A percentile compares a stretch with the other conserved stretches of the same genome.
Conservation (phyloP, 495 filamentous ascomycete species). For the Platismatia glauca region DNA sequence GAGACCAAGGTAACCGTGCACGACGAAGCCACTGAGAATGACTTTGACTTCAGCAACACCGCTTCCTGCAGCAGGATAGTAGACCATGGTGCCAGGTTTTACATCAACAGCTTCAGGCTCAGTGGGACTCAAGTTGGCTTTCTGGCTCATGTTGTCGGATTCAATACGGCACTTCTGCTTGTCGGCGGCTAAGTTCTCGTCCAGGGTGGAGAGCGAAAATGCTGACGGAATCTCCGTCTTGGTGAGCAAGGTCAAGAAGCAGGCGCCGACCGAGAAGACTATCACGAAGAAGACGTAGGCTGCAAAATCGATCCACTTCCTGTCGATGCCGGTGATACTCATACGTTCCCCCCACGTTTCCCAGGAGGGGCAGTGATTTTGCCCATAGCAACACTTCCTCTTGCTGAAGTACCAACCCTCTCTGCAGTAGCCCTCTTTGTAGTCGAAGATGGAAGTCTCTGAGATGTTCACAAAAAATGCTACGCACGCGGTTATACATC, state of each 20-base stretch:
- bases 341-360: conserved; percentile 65
- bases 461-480: conserved; percentile 86
- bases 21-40: conserved; percentile 91
- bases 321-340: conserved; percentile 41
- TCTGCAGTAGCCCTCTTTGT: conserved; percentile 82
- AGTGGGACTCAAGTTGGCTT: conserved; percentile 31
- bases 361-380: conserved; percentile 59
- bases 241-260: conserved; percentile 71
- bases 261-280: conserved; percentile 63
- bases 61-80: conserved; percentile 92
- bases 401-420: conserved; percentile 62
- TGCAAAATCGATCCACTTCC: conserved; percentile 58
- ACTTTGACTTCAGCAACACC: conserved; percentile 97
- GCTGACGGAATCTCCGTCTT: conserved; percentile 87
- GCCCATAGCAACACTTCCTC: conserved; percentile 67
- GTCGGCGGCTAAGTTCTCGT: conserved; percentile 62
- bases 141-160: conserved; percentile 25
- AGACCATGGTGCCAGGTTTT: conserved; percentile 60
- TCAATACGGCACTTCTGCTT: conserved; percentile 31
- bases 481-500: conserved; percentile 72
- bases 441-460: conserved; percentile 76
- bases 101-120: conserved; percentile 20
- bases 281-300: conserved; percentile 66
- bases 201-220: conserved; percentile 74
- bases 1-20: conserved; percentile 89